A percentile compares a stretch with the other conserved stretches of the same genome.
Evolutionary conservation across 2,329 filamentous ascomycete genomes (phyloP).

Genomic region (Epichloe glyceriae): DNA sequence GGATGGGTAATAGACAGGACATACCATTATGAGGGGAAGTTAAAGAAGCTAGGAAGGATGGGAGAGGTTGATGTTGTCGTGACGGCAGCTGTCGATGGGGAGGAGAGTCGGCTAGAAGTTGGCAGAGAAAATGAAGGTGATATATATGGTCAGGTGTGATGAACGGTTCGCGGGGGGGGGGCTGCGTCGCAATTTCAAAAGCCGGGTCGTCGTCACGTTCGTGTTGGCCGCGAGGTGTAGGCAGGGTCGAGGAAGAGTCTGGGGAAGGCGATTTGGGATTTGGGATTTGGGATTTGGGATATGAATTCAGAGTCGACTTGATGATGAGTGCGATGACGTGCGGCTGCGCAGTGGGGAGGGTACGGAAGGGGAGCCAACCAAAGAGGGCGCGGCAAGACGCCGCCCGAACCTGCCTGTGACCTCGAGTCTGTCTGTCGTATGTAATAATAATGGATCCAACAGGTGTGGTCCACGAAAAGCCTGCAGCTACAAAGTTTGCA

Average conservation of each 20-base stretch:
- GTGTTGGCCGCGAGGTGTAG: neutral
- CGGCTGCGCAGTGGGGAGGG: neutral
- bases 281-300: neutral
- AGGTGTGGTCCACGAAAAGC: neutral
- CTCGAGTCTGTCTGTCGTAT: neutral
- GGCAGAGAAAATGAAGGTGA: neutral
- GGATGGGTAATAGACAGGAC: conserved; percentile 4
- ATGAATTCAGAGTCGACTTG: neutral
- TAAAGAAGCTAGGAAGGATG: neutral
- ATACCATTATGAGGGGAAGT: conserved; percentile 4
- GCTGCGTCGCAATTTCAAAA: neutral
- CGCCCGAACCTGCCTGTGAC: conserved; percentile 1
- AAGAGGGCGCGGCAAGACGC: neutral
- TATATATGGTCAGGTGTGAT: neutral
- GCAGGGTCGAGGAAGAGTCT: neutral
- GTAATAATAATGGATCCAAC: neutral
- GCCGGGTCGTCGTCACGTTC: neutral
- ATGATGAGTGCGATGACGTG: neutral
- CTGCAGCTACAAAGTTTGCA: too few species aligned
- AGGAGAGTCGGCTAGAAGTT: neutral
- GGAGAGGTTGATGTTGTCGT: neutral
- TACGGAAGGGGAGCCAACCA: neutral
- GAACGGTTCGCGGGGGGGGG: neutral
- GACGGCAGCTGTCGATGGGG: conserved; percentile 1
- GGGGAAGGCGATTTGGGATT: neutral